Evolutionary conservation across 345 rosid species (phyloP).

Genomic region (Dimocarpus longan): DNA sequence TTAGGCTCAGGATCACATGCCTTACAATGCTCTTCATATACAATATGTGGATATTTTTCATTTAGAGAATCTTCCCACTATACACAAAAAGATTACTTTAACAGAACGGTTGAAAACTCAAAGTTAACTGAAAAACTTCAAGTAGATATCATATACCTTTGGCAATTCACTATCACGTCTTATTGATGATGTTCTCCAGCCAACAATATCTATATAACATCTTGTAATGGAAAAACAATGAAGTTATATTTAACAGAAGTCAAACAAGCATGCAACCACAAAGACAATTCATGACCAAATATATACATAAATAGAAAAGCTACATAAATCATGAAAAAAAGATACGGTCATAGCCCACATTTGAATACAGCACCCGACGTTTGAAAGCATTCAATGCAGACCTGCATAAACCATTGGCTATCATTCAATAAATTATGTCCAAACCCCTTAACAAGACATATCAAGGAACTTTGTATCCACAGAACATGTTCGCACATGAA

Average conservation of each 20-base stretch:
- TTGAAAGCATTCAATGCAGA: conserved; percentile 78
- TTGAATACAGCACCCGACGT: conserved; percentile 89
- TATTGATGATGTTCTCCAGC: conserved; percentile 97
- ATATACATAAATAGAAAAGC: conserved; percentile 8
- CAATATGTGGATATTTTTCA: conserved; percentile 88
- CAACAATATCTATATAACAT: conserved; percentile 71
- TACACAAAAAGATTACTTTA: conserved; percentile 19
- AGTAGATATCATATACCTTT: conserved; percentile 46
- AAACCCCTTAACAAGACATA: conserved; percentile 13
- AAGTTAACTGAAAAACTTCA: conserved; percentile 14
- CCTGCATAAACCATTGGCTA: conserved; percentile 49
- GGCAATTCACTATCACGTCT: conserved; percentile 82
- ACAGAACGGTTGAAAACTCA: conserved; percentile 2
- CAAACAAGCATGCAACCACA: not conserved
- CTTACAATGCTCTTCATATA: conserved; percentile 86
- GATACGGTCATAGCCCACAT: conserved; percentile 92
- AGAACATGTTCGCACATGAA: conserved; percentile 62
- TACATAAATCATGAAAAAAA: conserved; percentile 27
- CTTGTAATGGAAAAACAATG: conserved; percentile 46
- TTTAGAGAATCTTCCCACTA: conserved; percentile 74
- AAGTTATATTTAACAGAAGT: conserved; percentile 15
- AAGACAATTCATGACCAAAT: not conserved
- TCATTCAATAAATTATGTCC: conserved; percentile 18
- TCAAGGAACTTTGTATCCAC: conserved; percentile 6
- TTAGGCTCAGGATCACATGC: conserved; percentile 52